Percentiles rank a stretch among this genome's conserved stretches.
phyloP scores from a whole-genome alignment of 2,329 filamentous ascomycete species.

The Arachnopeziza araneosa region DNA sequence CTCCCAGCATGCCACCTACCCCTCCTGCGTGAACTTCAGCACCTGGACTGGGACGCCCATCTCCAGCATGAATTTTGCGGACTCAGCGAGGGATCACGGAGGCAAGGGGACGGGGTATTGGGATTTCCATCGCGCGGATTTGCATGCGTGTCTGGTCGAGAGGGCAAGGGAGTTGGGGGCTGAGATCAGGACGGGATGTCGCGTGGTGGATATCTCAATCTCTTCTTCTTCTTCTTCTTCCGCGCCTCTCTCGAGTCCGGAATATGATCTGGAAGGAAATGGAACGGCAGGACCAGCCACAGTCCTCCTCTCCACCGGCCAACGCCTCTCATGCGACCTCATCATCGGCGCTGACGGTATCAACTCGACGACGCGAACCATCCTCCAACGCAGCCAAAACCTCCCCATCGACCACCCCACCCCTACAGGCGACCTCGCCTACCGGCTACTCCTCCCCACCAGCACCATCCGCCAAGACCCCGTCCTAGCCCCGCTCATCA shows the following conservation, averaged over 20 bases:
- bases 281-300: neutral
- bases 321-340: conserved; percentile 31
- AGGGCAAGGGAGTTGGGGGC: conserved; percentile 36
- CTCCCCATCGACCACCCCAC: conserved; percentile 39
- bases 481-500: conserved; percentile 33
- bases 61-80: conserved; percentile 17
- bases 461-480: conserved; percentile 38
- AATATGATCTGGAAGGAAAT: too few species aligned
- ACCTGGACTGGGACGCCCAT: conserved; percentile 34
- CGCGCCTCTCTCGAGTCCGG: too few species aligned
- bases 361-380: conserved; percentile 22
- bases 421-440: conserved; percentile 41
- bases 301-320: conserved; percentile 11
- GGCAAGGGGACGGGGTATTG: conserved; percentile 32
- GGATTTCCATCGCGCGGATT: conserved; percentile 43
- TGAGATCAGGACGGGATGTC: conserved; percentile 30
- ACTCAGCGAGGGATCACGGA: conserved; percentile 10
- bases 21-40: conserved; percentile 39
- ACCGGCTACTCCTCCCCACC: conserved; percentile 40
- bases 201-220: conserved; percentile 23
- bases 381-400: conserved; percentile 30
- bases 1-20: conserved; percentile 23
- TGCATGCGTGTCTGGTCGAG: conserved; percentile 39
- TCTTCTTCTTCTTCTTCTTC: too few species aligned
- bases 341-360: conserved; percentile 39